Conservation (phyloP, 129 eudicot genomes). For the Pulicaria dysenterica region DNA sequence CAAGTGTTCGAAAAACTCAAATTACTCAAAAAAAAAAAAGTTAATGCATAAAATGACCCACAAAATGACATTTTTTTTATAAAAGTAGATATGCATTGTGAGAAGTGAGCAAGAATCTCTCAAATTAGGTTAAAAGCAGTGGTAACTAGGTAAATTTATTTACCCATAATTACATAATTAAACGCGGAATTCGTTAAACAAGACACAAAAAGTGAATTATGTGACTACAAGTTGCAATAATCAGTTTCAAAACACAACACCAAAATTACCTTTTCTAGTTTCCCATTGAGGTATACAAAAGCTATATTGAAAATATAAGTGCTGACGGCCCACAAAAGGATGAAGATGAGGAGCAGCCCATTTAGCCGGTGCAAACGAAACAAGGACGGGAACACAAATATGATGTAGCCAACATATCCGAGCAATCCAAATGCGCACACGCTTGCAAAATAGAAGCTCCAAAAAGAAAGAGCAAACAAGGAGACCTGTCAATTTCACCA, state of each 20-base stretch:
- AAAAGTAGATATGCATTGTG: no score
- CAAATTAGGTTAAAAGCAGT: no score
- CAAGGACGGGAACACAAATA: constrained; percentile 74
- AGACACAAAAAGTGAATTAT: not conserved
- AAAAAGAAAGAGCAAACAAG: constrained; percentile 71
- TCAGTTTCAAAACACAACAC: not conserved
- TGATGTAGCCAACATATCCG: constrained; percentile 74
- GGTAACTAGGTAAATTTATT: no score
- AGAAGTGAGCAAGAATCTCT: no score
- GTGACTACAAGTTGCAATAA: constrained; percentile 8
- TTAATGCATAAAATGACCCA: no score
- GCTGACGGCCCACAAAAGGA: constrained; percentile 79
- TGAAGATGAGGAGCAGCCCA: constrained; percentile 70
- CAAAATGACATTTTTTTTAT: no score
- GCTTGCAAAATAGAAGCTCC: constrained; percentile 85
- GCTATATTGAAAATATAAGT: constrained; percentile 76
- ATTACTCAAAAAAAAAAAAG: no score
- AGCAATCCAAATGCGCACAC: constrained; percentile 81
- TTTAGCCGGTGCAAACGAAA: constrained; percentile 77
- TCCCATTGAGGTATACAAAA: constrained; percentile 51
- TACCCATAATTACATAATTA: no score
- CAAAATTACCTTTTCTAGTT: constrained; percentile 53
- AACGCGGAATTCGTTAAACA: no score
- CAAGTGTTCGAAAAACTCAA: no score
- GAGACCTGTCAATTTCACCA: constrained; percentile 77